Base-by-base conservation (phyloP, 2,329 filamentous ascomycete genomes). In the Lizonia empirigonia region DNA sequence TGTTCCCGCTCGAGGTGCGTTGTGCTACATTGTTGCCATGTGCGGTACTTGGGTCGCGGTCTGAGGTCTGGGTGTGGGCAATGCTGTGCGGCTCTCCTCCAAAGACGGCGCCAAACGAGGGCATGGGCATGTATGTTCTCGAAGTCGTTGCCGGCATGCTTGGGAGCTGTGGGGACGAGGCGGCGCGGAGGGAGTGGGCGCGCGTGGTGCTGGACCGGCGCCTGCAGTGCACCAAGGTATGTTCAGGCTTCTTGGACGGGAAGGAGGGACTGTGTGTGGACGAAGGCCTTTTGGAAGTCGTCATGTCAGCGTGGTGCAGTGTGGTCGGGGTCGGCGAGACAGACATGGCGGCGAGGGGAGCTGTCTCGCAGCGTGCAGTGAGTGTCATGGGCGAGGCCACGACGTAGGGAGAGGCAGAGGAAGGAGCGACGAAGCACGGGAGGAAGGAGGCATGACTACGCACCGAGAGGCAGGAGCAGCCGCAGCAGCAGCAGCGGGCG, bases 91-190 rank as follows among this genome's bases (percentile, higher is more conserved):
- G 68, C 66, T 87, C 84, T 60, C 87, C 79, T 70, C 86, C 85
- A 76, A 87, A 89, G 49, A 90, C 86, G 50, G 87, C 86, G 86
- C 88, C 89, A 65, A 90, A 88, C 18, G 87, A 85, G 69, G 87
- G 87, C 79, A 90, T 86, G 69, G 77, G 77, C 72, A 65, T 65
- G 55, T 70, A 68, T 9, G 69, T 59, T 45, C 69, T 62, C 46
- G 73, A 48, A 32, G 50, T 48, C 59, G 59, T 69, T 35, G 73
- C 67, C 46, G 72, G 69, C 73, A 76, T 76, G 56, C 64, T 74
- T 61, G 64, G 55, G 33, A 16, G 49, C 27, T 22, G 41, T 19
- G 32, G 30, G 9, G 36, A 15, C n/a, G 30, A 20, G 23, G 48
- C 24, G 23, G 40, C 9, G 38, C 58, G 56, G 22, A 61, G 62